These are phyloP conservation scores for Tubosaeta sp. DNA, from an alignment of 768 basidiomycete species.

Conservation along the genomic window DNA sequence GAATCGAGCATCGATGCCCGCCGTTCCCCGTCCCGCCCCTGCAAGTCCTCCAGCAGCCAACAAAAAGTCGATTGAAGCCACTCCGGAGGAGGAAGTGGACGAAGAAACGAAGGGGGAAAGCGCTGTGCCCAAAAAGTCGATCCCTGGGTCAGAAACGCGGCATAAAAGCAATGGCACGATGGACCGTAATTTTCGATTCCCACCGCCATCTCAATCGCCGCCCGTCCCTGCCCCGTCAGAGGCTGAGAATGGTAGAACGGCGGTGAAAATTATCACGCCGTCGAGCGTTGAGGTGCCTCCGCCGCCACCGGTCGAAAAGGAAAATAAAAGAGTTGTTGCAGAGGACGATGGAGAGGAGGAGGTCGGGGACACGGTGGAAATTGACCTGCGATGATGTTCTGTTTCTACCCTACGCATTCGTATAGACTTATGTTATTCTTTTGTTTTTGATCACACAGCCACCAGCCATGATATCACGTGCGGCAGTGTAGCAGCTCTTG, in stretches of 20 bases:
- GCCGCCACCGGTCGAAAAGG: slow-evolving; percentile 76
- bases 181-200: slow-evolving; percentile 75
- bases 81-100: slow-evolving; percentile 44
- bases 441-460: neutral
- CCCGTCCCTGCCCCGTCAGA: slow-evolving; percentile 6
- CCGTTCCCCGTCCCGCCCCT: slow-evolving; percentile 41
- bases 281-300: slow-evolving; percentile 73
- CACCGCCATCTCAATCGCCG: slow-evolving; percentile 27
- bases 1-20: slow-evolving; percentile 68
- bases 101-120: slow-evolving; percentile 33
- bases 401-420: neutral
- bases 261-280: slow-evolving; percentile 45
- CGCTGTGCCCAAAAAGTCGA: slow-evolving; percentile 20
- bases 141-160: slow-evolving; percentile 12
- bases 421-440: slow-evolving; percentile 10
- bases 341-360: slow-evolving; percentile 69
- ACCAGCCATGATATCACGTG: slow-evolving; percentile 16
- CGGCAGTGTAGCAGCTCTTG: neutral
- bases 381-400: slow-evolving; percentile 43
- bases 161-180: slow-evolving; percentile 67
- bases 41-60: slow-evolving; percentile 38
- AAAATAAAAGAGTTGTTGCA: slow-evolving; percentile 38
- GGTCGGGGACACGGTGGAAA: slow-evolving; percentile 75
- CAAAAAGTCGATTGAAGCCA: slow-evolving; percentile 43
- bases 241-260: slow-evolving; percentile 5